These are phyloP conservation scores for Wickerhamomyces rabaulensis DNA, from an alignment of 805 yeast species.

Conservation along the genomic window DNA sequence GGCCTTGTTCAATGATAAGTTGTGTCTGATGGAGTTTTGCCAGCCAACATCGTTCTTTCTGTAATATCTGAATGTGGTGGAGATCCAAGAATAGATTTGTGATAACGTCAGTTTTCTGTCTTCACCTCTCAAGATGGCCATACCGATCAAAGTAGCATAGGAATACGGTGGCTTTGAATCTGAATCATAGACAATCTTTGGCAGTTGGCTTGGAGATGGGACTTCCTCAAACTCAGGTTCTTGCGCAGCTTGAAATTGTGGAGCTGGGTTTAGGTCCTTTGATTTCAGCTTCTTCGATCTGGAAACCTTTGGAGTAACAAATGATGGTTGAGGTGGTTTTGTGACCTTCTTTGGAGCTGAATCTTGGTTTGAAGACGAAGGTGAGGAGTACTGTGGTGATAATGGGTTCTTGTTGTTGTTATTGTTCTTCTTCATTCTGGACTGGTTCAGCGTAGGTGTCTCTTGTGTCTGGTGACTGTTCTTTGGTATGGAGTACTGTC, in stretches of 20 bases:
- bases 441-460: slow-evolving; percentile 21
- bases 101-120: slow-evolving; percentile 66
- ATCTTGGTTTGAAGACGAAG: slow-evolving; percentile 7
- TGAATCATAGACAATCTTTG: slow-evolving; percentile 15
- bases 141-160: slow-evolving; percentile 88
- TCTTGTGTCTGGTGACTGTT: slow-evolving; percentile 17
- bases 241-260: slow-evolving; percentile 2
- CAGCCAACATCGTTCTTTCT: slow-evolving; percentile 86
- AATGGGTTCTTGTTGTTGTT: slow-evolving; percentile 11
- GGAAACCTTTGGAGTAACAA: slow-evolving; percentile 12
- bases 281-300: slow-evolving; percentile 10
- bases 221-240: slow-evolving; percentile 6
- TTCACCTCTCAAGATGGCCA: slow-evolving; percentile 84
- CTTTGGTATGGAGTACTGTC: slow-evolving; percentile 9
- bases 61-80: slow-evolving; percentile 78
- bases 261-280: slow-evolving; percentile 1
- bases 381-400: slow-evolving; percentile 26
- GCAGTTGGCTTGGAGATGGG: slow-evolving; percentile 23
- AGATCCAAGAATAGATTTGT: slow-evolving; percentile 90
- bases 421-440: slow-evolving; percentile 14
- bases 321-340: slow-evolving; percentile 22
- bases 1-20: slow-evolving; percentile 87
- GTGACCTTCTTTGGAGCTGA: slow-evolving; percentile 5
- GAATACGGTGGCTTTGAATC: slow-evolving; percentile 82
- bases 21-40: slow-evolving; percentile 97